Conservation (phyloP, 2,329 filamentous ascomycete species). For the Paradendryphiella salina region DNA sequence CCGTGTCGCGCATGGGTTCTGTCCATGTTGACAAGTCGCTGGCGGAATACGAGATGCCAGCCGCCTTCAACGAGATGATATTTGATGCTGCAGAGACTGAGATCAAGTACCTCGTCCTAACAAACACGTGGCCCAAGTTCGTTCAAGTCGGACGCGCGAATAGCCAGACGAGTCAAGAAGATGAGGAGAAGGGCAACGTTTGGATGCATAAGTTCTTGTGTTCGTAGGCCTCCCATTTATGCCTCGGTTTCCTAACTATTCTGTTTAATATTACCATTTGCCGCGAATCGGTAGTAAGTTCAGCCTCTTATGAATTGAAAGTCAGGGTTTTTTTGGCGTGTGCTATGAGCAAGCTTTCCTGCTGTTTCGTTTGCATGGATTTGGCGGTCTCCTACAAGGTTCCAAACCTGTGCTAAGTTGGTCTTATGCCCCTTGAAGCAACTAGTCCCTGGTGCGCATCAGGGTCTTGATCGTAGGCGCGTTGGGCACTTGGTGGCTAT, state of each 20-base stretch:
- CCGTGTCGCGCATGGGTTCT: slow-evolving; percentile 28
- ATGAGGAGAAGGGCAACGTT: slow-evolving; percentile 17
- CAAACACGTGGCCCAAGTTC: slow-evolving; percentile 46
- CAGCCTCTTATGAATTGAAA: no score
- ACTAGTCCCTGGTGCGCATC: no score
- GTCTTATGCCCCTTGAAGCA: no score
- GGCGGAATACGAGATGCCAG: slow-evolving; percentile 27
- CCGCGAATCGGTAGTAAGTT: background rate
- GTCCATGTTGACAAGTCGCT: slow-evolving; percentile 24
- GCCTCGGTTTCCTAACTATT: background rate
- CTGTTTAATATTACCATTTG: slow-evolving; percentile 5
- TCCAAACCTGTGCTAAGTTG: no score
- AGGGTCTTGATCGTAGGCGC: no score
- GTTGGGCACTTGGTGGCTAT: no score
- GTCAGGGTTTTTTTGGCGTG: no score
- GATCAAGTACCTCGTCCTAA: slow-evolving; percentile 44
- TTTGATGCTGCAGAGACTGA: slow-evolving; percentile 39
- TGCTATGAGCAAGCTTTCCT: no score
- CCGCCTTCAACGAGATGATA: slow-evolving; percentile 31
- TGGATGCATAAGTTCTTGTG: slow-evolving; percentile 16
- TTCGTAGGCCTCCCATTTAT: background rate
- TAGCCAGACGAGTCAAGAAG: slow-evolving; percentile 23
- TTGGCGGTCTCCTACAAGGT: no score
- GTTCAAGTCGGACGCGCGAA: slow-evolving; percentile 33
- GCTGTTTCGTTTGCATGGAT: no score